A percentile compares a stretch with the other conserved stretches of the same genome.
Evolutionary conservation across 164 flowering plant genomes (phyloP).

Genomic region (Annona cherimola): DNA sequence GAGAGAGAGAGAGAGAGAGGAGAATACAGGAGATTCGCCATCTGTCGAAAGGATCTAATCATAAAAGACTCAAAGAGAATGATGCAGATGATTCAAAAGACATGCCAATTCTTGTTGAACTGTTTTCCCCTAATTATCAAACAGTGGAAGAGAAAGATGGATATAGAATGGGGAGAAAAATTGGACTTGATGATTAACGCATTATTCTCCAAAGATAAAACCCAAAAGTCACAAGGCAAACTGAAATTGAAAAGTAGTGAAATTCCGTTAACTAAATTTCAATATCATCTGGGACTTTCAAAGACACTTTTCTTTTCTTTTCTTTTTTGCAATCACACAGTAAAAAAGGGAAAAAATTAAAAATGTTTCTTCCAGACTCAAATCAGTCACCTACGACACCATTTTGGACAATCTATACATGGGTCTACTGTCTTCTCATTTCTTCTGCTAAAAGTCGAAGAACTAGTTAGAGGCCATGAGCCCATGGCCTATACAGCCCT

Average conservation of each 20-base stretch:
- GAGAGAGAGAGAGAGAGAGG: too few relatives aligned
- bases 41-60: too few relatives aligned
- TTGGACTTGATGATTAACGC: too few relatives aligned
- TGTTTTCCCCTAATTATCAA: too few relatives aligned
- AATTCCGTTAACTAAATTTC: not conserved
- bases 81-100: not conserved
- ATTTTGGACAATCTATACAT: conserved; percentile 22
- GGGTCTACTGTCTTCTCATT: conserved; percentile 24
- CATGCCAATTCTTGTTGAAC: not conserved
- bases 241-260: not conserved
- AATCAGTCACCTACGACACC: conserved; percentile 6
- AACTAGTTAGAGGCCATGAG: conserved; percentile 44
- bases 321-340: not conserved
- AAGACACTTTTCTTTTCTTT: not conserved
- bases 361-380: conserved; percentile 12
- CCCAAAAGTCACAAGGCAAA: not conserved
- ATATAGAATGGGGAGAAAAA: too few relatives aligned
- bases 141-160: too few relatives aligned
- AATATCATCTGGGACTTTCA: not conserved
- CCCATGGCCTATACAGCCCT: conserved; percentile 49
- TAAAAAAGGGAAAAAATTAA: conserved; percentile 5
- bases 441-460: conserved; percentile 72
- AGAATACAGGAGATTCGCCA: too few relatives aligned
- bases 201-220: not conserved
- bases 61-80: too few relatives aligned